Evolutionary conservation across 2,329 filamentous ascomycete genomes (phyloP).

Genomic region (Sporothrix euskadiensis): DNA sequence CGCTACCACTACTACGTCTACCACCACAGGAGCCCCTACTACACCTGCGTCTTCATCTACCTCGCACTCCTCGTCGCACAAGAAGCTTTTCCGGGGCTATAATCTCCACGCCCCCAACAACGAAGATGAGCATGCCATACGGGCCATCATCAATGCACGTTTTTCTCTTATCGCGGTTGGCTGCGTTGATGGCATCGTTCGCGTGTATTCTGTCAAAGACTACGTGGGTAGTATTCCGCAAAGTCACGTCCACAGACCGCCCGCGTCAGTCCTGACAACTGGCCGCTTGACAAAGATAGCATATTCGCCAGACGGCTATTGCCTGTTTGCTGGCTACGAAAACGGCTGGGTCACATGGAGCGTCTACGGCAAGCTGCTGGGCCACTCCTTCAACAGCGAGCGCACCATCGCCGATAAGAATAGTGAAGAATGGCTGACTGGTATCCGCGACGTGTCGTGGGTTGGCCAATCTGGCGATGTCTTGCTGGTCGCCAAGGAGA

Average conservation of each 20-base stretch:
- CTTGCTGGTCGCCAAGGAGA: conserved; percentile 67
- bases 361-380: conserved; percentile 89
- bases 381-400: conserved; percentile 78
- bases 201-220: conserved; percentile 90
- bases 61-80: conserved; percentile 43
- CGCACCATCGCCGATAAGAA: conserved; percentile 63
- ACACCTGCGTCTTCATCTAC: not conserved
- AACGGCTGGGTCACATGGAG: conserved; percentile 96
- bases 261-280: conserved; percentile 65
- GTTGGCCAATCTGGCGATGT: conserved; percentile 85
- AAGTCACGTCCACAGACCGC: conserved; percentile 74
- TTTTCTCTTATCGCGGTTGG: conserved; percentile 92
- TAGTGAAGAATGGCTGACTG: conserved; percentile 80
- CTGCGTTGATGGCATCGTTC: conserved; percentile 74
- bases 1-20: not conserved
- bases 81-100: conserved; percentile 81
- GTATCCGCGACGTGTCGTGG: conserved; percentile 78
- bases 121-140: conserved; percentile 62
- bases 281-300: conserved; percentile 72
- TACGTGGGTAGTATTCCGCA: conserved; percentile 89
- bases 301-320: conserved; percentile 96
- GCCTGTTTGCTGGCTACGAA: conserved; percentile 89
- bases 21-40: not conserved
- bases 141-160: conserved; percentile 84
- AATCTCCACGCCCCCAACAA: conserved; percentile 78